Percentiles rank a stretch among this genome's conserved stretches.
phyloP scores from a whole-genome alignment of 2,329 filamentous ascomycete species.

The Xylariales sp. region DNA sequence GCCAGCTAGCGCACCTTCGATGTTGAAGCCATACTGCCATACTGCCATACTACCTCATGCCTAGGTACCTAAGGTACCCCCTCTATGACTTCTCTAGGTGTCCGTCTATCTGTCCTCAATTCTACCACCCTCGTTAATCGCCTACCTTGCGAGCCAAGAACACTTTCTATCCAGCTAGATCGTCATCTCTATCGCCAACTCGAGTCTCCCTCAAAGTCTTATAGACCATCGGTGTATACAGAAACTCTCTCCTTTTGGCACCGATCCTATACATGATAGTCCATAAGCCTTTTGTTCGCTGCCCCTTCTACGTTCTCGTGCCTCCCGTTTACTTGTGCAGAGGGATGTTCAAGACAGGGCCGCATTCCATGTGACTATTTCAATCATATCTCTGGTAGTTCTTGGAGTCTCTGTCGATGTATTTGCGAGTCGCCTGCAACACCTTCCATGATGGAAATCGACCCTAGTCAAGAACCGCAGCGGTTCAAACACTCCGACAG shows the following conservation, averaged over 20 bases:
- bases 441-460: slow-evolving; percentile 21
- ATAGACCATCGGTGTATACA: neutral
- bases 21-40: neutral
- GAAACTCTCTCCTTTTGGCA: neutral
- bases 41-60: no score
- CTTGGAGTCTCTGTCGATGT: neutral
- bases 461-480: neutral
- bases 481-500: neutral
- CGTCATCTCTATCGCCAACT: neutral
- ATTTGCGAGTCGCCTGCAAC: neutral
- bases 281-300: no score
- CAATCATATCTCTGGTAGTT: neutral
- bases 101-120: no score
- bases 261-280: neutral
- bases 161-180: no score
- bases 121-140: neutral
- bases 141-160: no score
- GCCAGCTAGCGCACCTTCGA: neutral
- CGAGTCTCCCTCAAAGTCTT: neutral
- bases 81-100: no score
- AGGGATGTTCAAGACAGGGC: neutral
- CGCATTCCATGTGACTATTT: neutral
- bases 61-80: no score
- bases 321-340: no score
- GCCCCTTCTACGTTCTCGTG: neutral